Conservation (phyloP, 805 yeast genomes). For the Metschnikowia proteae region DNA sequence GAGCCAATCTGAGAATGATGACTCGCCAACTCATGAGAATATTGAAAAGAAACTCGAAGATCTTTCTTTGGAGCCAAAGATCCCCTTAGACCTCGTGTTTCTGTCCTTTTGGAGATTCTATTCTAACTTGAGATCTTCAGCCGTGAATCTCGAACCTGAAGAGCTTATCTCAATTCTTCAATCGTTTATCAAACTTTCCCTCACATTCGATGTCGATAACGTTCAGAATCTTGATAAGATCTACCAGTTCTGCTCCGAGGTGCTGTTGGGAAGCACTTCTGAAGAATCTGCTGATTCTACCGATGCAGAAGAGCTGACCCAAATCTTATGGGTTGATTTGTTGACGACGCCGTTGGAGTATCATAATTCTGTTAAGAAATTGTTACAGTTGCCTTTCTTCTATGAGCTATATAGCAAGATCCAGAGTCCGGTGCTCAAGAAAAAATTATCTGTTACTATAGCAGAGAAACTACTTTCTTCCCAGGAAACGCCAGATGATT, state of each 20-base stretch:
- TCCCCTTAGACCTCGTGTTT: conserved; percentile 42
- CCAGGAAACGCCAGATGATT: conserved; percentile 29
- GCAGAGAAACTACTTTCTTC: conserved; percentile 50
- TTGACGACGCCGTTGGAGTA: conserved; percentile 47
- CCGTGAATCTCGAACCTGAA: conserved; percentile 63
- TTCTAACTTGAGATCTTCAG: conserved; percentile 47
- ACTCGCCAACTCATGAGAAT: background rate
- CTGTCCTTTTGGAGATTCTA: conserved; percentile 65
- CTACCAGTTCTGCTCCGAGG: conserved; percentile 52
- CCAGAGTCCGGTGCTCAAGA: conserved; percentile 51
- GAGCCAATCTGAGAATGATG: background rate
- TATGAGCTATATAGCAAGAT: conserved; percentile 48
- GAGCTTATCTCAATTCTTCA: conserved; percentile 64
- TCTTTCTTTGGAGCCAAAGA: background rate
- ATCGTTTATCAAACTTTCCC: conserved; percentile 59
- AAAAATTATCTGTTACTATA: conserved; percentile 56
- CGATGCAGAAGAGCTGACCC: conserved; percentile 21
- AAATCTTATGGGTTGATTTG: conserved; percentile 41
- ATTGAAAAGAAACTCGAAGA: background rate
- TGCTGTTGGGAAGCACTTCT: conserved; percentile 14
- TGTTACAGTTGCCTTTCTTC: conserved; percentile 48
- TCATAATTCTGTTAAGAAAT: conserved; percentile 36
- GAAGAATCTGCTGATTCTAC: conserved; percentile 5
- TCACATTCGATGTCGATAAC: conserved; percentile 63
- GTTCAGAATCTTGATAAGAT: conserved; percentile 58